Base-by-base conservation (phyloP, 2,329 filamentous ascomycete species). In the Colletotrichum chlorophyti region DNA sequence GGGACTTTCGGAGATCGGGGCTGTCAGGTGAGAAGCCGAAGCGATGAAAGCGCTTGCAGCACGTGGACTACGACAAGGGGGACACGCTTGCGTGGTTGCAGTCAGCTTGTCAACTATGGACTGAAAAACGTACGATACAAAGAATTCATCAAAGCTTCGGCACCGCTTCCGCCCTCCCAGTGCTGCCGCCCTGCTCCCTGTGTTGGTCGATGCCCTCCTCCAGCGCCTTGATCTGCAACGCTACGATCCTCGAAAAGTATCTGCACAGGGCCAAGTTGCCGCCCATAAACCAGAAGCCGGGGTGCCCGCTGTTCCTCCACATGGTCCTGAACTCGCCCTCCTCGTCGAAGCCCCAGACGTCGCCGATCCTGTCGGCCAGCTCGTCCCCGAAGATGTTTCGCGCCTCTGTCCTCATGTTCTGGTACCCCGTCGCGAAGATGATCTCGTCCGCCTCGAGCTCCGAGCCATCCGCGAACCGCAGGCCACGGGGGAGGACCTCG, bases 391-490 rank as follows among this genome's bases (percentile, higher is more conserved):
- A 67, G 2, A 79, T 74, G 54, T 77, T 76, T 27, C 77, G 70
- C 27, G 80, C 74, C 1, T 77, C 79, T 2, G 77, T 81, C 9
- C 76, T 72, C 76, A 83, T 84, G 64, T 83, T 83, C 35, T 82
- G 75, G 64, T 81, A 86, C 6, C 78, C 73, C 1, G 74, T 77
- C 5, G 75, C 75, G 29, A 78, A 66, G 10, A 85, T 76, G 2
- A 86, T 76, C n/a, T 67, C 65, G 57, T 75, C 73, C 32, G 66
- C 72, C 34, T 71, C 53, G 7, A 62, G 66, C 65, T 72, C 70
- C 6, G 69, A 67, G 8, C 64, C 70, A 23, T 66, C 70, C 38
- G 76, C 76, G 6, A 87, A 78, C 1, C 74, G 69, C 0, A 83
- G 62, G 1, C 77, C 79, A 1, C 73, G 65, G 0, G 78, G 73